phyloP scores from a whole-genome alignment of 2,329 filamentous ascomycete species.

The Talaromyces rugulosus region DNA sequence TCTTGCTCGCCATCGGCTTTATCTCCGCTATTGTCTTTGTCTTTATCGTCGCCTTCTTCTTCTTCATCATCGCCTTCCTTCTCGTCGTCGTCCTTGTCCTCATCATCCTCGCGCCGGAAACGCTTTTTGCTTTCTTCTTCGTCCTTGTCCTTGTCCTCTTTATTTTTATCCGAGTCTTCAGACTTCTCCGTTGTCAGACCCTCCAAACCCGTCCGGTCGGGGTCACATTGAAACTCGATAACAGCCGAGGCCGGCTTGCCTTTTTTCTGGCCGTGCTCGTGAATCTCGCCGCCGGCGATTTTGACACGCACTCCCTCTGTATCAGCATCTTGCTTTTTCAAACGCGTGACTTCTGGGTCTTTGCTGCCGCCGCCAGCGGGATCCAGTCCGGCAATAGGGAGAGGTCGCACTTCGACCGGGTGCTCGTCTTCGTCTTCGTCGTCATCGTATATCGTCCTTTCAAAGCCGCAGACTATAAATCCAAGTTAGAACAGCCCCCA shows the following conservation, averaged over 20 bases:
- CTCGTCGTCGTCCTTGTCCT: conserved; percentile 20
- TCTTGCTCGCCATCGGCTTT: background rate
- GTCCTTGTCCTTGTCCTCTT: conserved; percentile 21
- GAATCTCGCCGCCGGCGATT: conserved; percentile 53
- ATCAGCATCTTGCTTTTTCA: conserved; percentile 63
- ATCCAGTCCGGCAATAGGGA: conserved; percentile 72
- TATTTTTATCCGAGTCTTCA: conserved; percentile 17
- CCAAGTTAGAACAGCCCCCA: background rate
- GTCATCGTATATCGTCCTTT: conserved; percentile 21
- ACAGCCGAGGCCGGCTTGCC: conserved; percentile 56
- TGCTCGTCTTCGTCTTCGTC: conserved; percentile 47
- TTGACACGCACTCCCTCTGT: conserved; percentile 70
- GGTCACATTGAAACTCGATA: conserved; percentile 81
- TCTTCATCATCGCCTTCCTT: background rate
- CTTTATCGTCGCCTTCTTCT: conserved; percentile 10
- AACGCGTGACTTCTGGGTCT: conserved; percentile 61
- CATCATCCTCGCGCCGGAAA: conserved; percentile 20
- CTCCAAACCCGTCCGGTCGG: conserved; percentile 67
- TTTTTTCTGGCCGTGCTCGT: background rate
- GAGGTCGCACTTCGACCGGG: conserved; percentile 50
- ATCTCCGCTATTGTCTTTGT: conserved; percentile 19
- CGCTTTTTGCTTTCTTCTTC: conserved; percentile 12
- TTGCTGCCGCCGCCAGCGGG: conserved; percentile 43
- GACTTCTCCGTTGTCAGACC: conserved; percentile 27
- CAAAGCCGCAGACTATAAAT: conserved; percentile 67